Evolutionary conservation across 495 filamentous ascomycete species (phyloP), one percentile per base, ranked within the genome.

Genomic region (Neohortaea acidophila): DNA sequence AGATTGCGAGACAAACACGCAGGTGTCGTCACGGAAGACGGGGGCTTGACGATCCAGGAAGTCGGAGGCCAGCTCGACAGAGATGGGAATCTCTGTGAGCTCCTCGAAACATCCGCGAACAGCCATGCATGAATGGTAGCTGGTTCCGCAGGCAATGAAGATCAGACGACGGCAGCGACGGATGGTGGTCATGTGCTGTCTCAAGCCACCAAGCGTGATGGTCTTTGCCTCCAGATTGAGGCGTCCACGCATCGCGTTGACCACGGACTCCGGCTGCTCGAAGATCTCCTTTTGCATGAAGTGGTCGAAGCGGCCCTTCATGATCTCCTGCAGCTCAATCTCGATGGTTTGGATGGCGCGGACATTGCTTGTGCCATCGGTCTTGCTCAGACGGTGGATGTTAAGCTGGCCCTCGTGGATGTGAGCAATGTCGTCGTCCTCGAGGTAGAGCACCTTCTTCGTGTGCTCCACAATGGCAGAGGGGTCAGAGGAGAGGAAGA

Each of bases 281-380:
- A 96, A 97, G 54, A 97, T 97, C 59, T 97, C 89, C 70, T 97
- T 97, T 59, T 97, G 91, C 89, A 97, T 97, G 69, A 94, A 97
- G 63, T 97, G 89, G 57, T 97, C 89, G 62, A 96, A 97, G 55
- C 87, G 91, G 56, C 89, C 89, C 74, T 96, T 97, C 89, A 97
- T 97, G 61, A 97, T 97, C 66, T 97, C 89, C 66, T 97, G 89
- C 38, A 97, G 76, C 71, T 97, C 84, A 27, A 97, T 77, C 65
- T 97, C 89, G 38, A 97, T 72, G 29, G 89, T 97, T 68, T 97
- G 89, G 60, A 97, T 97, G 37, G 80, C 81, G 53, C 89, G 84
- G 38, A 96, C 85, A 55, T 94, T 93, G 56, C 84, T 93, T 47
- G 81, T 83, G 36, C 89, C 91, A 64, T 96, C 87, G 53, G 84